These are phyloP conservation scores for Wickerhamomyces sp. DNA, from an alignment of 1,139 yeast species.

Conservation along the genomic window DNA sequence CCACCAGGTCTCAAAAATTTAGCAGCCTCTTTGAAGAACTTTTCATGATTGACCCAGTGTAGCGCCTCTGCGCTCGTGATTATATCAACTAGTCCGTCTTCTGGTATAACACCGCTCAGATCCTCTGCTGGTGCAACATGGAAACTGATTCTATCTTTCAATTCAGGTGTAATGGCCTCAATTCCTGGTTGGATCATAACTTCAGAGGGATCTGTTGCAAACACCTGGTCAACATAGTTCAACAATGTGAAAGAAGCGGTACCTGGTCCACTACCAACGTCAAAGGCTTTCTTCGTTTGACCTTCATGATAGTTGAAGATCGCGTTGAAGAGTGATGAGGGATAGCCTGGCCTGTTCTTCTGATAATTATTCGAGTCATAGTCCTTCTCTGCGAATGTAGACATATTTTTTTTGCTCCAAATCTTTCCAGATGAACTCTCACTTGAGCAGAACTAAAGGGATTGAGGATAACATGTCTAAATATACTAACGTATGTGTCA, in stretches of 20 bases:
- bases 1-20: conserved; percentile 54
- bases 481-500: neutral
- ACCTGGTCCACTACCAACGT: conserved; percentile 86
- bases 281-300: conserved; percentile 41
- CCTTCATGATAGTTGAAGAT: conserved; percentile 38
- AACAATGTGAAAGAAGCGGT: conserved; percentile 59
- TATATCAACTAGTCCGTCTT: conserved; percentile 43
- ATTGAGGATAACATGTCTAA: too few species aligned
- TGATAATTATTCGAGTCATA: conserved; percentile 59
- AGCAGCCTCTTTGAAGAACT: conserved; percentile 46
- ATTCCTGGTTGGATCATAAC: conserved; percentile 55
- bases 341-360: conserved; percentile 64
- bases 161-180: conserved; percentile 8
- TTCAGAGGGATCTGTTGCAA: conserved; percentile 64
- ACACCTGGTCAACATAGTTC: conserved; percentile 38
- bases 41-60: conserved; percentile 67
- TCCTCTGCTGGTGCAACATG: conserved; percentile 26
- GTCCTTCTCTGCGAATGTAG: conserved; percentile 55
- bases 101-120: conserved; percentile 19
- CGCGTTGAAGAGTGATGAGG: conserved; percentile 43
- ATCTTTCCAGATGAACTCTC: neutral
- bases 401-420: conserved; percentile 34
- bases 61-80: conserved; percentile 74
- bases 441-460: too few species aligned
- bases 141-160: conserved; percentile 18